phyloP scores from a whole-genome alignment of 441 rosid species.

The Pelargonium fulgidum region DNA sequence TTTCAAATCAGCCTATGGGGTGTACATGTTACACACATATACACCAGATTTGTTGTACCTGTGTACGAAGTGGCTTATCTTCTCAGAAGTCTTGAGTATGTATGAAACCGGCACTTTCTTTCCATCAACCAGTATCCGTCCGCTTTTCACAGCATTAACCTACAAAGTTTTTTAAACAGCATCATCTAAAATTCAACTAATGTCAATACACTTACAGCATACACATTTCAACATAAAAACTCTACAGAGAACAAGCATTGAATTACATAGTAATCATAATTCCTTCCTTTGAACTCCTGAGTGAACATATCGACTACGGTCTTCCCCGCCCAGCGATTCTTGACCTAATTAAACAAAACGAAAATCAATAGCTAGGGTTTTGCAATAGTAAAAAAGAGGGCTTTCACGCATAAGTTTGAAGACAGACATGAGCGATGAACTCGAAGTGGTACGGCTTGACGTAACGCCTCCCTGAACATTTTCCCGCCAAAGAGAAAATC shows the following conservation, averaged over 20 bases:
- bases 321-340: slow-evolving; percentile 87
- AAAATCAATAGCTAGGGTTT: slow-evolving; percentile 15
- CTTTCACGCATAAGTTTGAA: background rate
- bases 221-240: slow-evolving; percentile 3
- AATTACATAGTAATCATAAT: slow-evolving; percentile 71
- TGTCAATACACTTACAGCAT: background rate
- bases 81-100: slow-evolving; percentile 62
- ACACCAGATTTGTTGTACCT: slow-evolving; percentile 34
- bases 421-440: slow-evolving; percentile 75
- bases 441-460: slow-evolving; percentile 84
- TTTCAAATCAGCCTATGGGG: background rate
- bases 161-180: slow-evolving; percentile 20
- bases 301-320: slow-evolving; percentile 81
- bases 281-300: slow-evolving; percentile 76
- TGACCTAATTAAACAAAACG: slow-evolving; percentile 37
- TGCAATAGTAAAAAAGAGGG: background rate
- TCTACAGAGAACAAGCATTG: background rate
- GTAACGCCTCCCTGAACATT: slow-evolving; percentile 63
- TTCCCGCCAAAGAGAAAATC: slow-evolving; percentile 22
- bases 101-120: slow-evolving; percentile 66
- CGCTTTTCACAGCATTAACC: slow-evolving; percentile 77
- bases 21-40: background rate
- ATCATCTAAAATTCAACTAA: background rate
- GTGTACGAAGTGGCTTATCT: slow-evolving; percentile 85
- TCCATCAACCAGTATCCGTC: slow-evolving; percentile 81